These are phyloP conservation scores for Mallotus repandus DNA, from an alignment of 441 rosid species.

Conservation along the genomic window DNA sequence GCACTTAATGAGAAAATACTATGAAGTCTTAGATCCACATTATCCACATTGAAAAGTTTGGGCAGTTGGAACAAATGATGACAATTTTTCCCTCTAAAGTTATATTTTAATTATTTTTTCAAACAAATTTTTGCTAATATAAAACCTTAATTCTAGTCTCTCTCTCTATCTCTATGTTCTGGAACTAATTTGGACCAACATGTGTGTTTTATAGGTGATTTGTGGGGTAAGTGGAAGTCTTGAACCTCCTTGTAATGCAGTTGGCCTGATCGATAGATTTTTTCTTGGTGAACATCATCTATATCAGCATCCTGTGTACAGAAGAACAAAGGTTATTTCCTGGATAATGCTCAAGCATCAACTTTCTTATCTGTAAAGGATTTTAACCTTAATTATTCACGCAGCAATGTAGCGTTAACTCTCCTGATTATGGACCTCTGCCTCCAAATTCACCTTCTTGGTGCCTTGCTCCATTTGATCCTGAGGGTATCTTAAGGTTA, in stretches of 20 bases:
- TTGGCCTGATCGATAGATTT: slow-evolving; percentile 51
- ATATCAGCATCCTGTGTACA: slow-evolving; percentile 53
- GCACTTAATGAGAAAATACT: neutral
- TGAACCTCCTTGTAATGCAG: slow-evolving; percentile 68
- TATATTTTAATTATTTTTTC: neutral
- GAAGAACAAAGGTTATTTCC: slow-evolving; percentile 49
- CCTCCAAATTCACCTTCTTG: slow-evolving; percentile 58
- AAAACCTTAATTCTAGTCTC: neutral
- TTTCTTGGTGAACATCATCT: slow-evolving; percentile 56
- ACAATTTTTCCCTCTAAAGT: neutral
- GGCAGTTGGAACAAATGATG: neutral
- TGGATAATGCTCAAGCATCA: slow-evolving; percentile 1
- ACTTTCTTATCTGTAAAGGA: slow-evolving; percentile 4
- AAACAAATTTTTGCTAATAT: neutral
- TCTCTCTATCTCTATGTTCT: neutral
- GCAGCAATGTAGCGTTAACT: slow-evolving; percentile 66
- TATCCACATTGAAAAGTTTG: slow-evolving; percentile 3
- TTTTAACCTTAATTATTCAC: slow-evolving; percentile 7
- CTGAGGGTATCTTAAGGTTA: slow-evolving; percentile 63
- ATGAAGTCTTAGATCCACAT: neutral
- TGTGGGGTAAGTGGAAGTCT: slow-evolving; percentile 60
- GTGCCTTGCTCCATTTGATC: slow-evolving; percentile 72
- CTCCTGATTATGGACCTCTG: slow-evolving; percentile 62
- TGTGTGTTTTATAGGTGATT: slow-evolving; percentile 37
- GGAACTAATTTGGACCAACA: slow-evolving; percentile 12